Conservation (phyloP, 2,329 filamentous ascomycete species). For the Phialophora expanda region DNA sequence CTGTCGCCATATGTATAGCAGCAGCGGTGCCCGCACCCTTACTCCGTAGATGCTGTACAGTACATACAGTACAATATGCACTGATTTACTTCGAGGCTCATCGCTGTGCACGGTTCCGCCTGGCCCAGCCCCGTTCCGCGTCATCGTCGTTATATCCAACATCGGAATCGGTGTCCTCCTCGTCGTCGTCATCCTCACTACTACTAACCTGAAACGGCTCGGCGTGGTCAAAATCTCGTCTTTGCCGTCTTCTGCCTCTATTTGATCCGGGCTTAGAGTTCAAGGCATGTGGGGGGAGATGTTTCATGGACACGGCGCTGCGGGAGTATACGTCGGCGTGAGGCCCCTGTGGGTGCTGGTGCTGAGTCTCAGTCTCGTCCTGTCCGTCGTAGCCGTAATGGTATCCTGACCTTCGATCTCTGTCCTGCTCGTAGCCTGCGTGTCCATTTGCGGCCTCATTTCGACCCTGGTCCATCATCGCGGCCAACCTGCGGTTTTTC, state of each 20-base stretch:
- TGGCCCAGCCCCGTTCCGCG: slow-evolving; percentile 20
- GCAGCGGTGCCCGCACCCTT: background rate
- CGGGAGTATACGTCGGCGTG: slow-evolving; percentile 27
- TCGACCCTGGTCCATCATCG: slow-evolving; percentile 38
- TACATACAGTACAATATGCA: background rate
- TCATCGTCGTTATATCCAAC: slow-evolving; percentile 28
- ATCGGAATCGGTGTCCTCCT: slow-evolving; percentile 25
- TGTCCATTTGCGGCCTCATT: slow-evolving; percentile 11
- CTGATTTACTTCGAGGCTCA: background rate
- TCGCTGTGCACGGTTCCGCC: slow-evolving; percentile 17
- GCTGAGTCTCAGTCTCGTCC: slow-evolving; percentile 6
- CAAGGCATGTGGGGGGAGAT: slow-evolving; percentile 4
- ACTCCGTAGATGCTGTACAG: background rate
- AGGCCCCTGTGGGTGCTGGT: background rate
- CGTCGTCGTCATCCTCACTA: slow-evolving; percentile 22
- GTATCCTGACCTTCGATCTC: slow-evolving; percentile 17
- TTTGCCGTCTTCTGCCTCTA: slow-evolving; percentile 15
- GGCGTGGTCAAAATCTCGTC: slow-evolving; percentile 15
- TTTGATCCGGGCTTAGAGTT: slow-evolving; percentile 7
- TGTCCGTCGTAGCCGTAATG: slow-evolving; percentile 18
- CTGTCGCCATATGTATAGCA: too few species aligned
- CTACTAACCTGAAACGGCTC: slow-evolving; percentile 25
- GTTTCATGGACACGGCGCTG: slow-evolving; percentile 36
- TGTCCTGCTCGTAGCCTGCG: slow-evolving; percentile 17
- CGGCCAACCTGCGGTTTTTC: slow-evolving; percentile 32